Conservation (phyloP, 2,329 filamentous ascomycete genomes). For the Aspergillus neoniger region DNA sequence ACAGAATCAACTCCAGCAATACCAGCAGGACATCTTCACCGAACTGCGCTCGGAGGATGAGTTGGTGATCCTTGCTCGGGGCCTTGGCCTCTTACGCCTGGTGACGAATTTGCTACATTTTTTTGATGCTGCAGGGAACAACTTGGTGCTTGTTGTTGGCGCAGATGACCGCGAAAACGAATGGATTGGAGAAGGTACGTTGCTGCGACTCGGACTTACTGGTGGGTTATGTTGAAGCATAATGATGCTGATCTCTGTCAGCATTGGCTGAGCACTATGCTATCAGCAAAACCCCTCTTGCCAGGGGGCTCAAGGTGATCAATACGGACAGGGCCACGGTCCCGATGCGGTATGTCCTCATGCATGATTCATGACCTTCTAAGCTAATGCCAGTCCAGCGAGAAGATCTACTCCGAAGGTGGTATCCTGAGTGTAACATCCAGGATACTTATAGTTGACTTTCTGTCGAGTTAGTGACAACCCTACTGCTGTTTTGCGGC, state of each 20-base stretch:
- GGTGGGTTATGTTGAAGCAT: background rate
- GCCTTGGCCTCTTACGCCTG: slow-evolving; percentile 86
- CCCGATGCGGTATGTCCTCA: slow-evolving; percentile 56
- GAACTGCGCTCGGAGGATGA: slow-evolving; percentile 89
- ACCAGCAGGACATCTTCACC: slow-evolving; percentile 93
- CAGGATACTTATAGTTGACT: slow-evolving; percentile 89
- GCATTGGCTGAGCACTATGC: slow-evolving; percentile 93
- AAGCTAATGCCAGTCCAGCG: slow-evolving; percentile 51
- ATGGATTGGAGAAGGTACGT: slow-evolving; percentile 80
- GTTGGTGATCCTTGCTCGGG: slow-evolving; percentile 86
- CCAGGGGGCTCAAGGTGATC: slow-evolving; percentile 83
- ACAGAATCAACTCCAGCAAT: slow-evolving; percentile 56
- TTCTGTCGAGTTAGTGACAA: slow-evolving; percentile 65
- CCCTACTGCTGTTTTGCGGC: background rate
- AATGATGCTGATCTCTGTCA: slow-evolving; percentile 22
- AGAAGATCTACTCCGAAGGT: slow-evolving; percentile 87
- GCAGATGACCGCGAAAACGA: slow-evolving; percentile 92
- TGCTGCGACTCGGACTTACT: background rate
- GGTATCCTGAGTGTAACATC: slow-evolving; percentile 96
- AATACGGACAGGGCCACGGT: slow-evolving; percentile 95
- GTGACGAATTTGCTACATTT: slow-evolving; percentile 96
- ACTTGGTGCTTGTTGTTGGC: slow-evolving; percentile 83
- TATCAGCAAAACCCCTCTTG: slow-evolving; percentile 77
- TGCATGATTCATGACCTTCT: background rate
- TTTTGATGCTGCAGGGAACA: slow-evolving; percentile 94